Evolutionary conservation across 768 basidiomycete genomes (phyloP), one percentile per base, ranked within the genome.

Genomic region (Russula compacta): DNA sequence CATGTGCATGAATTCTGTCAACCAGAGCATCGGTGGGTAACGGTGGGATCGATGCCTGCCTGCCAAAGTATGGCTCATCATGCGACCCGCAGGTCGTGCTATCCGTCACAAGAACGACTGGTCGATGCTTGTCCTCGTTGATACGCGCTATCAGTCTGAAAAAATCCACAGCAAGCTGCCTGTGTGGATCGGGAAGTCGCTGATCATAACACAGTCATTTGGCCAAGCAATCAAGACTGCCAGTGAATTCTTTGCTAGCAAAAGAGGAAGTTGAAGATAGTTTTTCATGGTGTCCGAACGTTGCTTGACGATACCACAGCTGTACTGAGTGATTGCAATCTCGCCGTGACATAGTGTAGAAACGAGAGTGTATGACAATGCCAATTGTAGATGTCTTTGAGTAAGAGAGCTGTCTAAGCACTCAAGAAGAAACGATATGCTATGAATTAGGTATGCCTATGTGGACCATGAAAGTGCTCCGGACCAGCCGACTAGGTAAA

Each of bases 41-140:
- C 21, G 44, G 46, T 2, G 15, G 51, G 10, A n/a, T 17, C 19
- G 14, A 33, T 19, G 21, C 46, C 19, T 54, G 29, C 7, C 24
- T 2, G 6, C 19, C 14, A 8, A 3, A 40, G 24, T 53, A 10
- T 24, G 9, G 35, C 54, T 51, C 21, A 59, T 40, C 19, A 57
- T 32, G 4, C 50, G 46, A 39, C 50, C 36, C 24, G 1, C 58
- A 97, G 94, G 94, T 36, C 85, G 95, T 52, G 95, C 95, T 4
- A 95, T 98, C 61, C 85, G 95, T 46, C 95, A 98, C 71, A 81
- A 82, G 33, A 81, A 79, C 65, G 95, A 99, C 70, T 99, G 95
- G 87, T 92, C 95, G 3, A 84, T 89, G 0, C 80, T 99, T 51
- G 77, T 98, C 54, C 81, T 99, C 15, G 74, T 99, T 47, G 95